Base-by-base conservation (phyloP, 495 filamentous ascomycete species). In the Venustampulla echinocandica region DNA sequence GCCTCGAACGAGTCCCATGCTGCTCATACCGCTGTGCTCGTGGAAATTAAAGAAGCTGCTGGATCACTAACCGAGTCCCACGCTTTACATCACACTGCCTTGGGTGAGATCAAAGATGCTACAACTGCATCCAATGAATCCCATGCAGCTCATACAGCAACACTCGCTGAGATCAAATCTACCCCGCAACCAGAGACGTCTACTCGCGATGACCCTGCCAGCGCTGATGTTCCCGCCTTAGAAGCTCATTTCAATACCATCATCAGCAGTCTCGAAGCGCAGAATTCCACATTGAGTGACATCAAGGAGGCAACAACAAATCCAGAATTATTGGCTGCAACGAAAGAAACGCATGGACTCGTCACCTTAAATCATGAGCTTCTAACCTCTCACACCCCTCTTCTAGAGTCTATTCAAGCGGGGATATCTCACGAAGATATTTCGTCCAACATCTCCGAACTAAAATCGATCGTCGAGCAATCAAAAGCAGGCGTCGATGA, bases 401-500 rank as follows among this genome's bases (percentile, higher is more conserved):
- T 53, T 5, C 47, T 57, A 13, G 35, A 46, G 14, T 23, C 38
- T 6, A 47, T 55, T 37, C 50, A 55, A 20, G 27, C 28, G 11
- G 15, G 15, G 7, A 42, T 5, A 11, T 49, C 47, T 15, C 25
- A 49, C 18, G 41, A 52, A 25, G 52, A 54, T 19, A 52, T 58
- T n/a, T 15, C 49, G 4, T 27, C 36, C 23, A 50, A 47, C 32
- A 40, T 58, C 14, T 21, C 40, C n/a, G 35, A 27, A 10, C 30
- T 58, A 19, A 58, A 55, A 43, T 13, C 49, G 7, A n/a, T 49
- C 2, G 19, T 55, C 10, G 45, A 36, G 10, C 47, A 49, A 17
- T 54, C 52, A 10, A 54, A 55, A 36, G 23, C 51, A 4, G 48
- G 46, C 10, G 37, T 58, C 10, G 47, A 46, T 40, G 23, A 25